Evolutionary conservation across 306 rosid species (phyloP), one percentile per base, ranked within the genome.

Genomic region (Inga leiocalycina): DNA sequence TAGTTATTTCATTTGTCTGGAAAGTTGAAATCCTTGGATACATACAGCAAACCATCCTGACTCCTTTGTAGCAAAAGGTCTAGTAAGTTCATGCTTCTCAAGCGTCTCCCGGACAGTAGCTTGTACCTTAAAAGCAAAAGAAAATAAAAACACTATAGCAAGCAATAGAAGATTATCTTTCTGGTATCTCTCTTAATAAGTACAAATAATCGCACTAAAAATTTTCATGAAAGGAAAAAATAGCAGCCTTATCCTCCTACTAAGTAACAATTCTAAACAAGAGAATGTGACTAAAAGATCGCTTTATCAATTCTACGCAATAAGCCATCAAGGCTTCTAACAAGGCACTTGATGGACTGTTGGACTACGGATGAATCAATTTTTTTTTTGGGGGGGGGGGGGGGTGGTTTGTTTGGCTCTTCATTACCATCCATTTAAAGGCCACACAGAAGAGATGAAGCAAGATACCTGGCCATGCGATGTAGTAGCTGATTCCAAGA

Each of bases 41-140:
- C 94, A 74, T 91, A 97, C 99, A 91, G 87, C 98, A 91, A 97
- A 97, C 99, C 97, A 94, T 86, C 84, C 99, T 82, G 92, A 88
- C 87, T 97, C 99, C 85, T 87, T 90, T 14, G 97, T 94, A 52
- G 99, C 97, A 83, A 97, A 94, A 76, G 95, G 88, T 59, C 88
- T 90, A 13, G 93, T 92, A 77, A 97, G 89, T 80, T 97, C 99
- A 41, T 94, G 92, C 85, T 82, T 87, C 69, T 90, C 77, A 80
- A 97, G 91, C 8, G 80, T 88, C 83, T 92, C 95, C 64, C 74
- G 87, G 74, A 97, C 99, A 17, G 81, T 66, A 57, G 83, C 89
- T 91, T 94, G 98, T 79, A 97, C 94, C 99, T 96, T 85, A 57
- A 86, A 30, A 49, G 37, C 46, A 89, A 43, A 77, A 69, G 24